Percentiles rank a stretch among this genome's conserved stretches.
Conservation (phyloP, 2,329 filamentous ascomycete species). For the Apiospora koreana region DNA sequence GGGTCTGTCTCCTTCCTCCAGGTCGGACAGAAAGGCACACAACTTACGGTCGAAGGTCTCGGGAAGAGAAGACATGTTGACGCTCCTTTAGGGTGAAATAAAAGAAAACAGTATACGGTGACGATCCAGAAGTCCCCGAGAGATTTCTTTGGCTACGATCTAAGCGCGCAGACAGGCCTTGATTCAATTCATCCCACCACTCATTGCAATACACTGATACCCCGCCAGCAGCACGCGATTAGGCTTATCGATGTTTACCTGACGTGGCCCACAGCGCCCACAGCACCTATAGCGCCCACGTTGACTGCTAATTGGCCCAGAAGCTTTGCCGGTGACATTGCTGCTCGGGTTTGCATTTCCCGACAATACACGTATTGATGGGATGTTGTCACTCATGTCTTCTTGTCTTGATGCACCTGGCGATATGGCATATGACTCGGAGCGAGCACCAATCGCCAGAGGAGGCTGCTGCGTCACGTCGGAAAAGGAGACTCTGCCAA, state of each 20-base stretch:
- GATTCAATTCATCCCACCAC: background rate
- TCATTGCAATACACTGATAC: background rate
- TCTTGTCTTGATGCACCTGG: background rate
- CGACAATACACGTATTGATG: background rate
- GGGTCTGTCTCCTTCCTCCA: background rate
- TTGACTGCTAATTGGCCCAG: background rate
- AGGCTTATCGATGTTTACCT: background rate
- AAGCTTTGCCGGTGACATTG: background rate
- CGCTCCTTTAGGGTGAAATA: background rate
- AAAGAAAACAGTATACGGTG: background rate
- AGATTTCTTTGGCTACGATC: background rate
- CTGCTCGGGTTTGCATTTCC: background rate
- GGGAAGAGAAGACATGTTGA: conserved; percentile 56
- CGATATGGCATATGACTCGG: background rate
- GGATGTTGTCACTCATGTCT: background rate
- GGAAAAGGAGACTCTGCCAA: background rate
- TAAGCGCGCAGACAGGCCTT: background rate
- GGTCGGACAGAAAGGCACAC: background rate
- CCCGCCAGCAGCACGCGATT: conserved; percentile 4
- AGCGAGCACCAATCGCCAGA: background rate
- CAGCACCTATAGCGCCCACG: too few species aligned
- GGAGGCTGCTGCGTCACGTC: background rate
- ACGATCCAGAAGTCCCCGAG: background rate
- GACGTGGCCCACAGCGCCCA: too few species aligned
- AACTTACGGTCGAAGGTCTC: conserved; percentile 59